Evolutionary conservation across 495 filamentous ascomycete species (phyloP).

Genomic region (Penicillium chermesinum): DNA sequence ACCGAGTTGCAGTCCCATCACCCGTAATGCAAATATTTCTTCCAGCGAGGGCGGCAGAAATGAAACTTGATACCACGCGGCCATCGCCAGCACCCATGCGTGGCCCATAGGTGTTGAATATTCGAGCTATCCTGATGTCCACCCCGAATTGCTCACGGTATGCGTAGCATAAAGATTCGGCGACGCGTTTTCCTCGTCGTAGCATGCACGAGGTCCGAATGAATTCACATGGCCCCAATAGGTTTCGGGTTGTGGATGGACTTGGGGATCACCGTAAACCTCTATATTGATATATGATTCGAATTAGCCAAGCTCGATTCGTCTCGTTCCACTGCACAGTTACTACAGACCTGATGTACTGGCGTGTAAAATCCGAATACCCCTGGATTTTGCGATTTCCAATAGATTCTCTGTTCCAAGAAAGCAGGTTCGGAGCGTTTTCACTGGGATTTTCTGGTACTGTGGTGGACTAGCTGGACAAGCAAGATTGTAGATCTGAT

Average conservation of each 20-base stretch:
- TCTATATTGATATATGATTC: no score
- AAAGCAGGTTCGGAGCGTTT: slow-evolving; percentile 12
- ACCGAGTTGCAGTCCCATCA: slow-evolving; percentile 16
- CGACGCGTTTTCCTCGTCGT: slow-evolving; percentile 19
- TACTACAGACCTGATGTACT: slow-evolving; percentile 14
- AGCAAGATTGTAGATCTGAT: slow-evolving; percentile 18
- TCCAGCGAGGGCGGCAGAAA: slow-evolving; percentile 8
- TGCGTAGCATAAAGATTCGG: slow-evolving; percentile 18
- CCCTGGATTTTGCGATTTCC: slow-evolving; percentile 2
- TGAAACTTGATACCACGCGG: slow-evolving; percentile 17
- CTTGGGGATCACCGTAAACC: slow-evolving; percentile 17
- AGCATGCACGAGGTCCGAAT: slow-evolving; percentile 17
- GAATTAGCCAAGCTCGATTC: no score
- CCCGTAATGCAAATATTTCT: slow-evolving; percentile 10
- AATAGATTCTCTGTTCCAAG: slow-evolving; percentile 12
- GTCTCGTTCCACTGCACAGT: no score
- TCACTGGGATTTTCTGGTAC: slow-evolving; percentile 17
- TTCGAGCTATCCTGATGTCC: slow-evolving; percentile 15
- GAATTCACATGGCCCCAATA: slow-evolving; percentile 22
- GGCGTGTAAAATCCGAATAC: slow-evolving; percentile 11
- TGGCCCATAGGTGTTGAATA: slow-evolving; percentile 21
- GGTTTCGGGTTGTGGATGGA: slow-evolving; percentile 16
- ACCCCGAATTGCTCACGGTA: slow-evolving; percentile 8
- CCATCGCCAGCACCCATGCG: slow-evolving; percentile 13
- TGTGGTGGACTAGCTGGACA: slow-evolving; percentile 20